Percentiles rank a stretch among this genome's conserved stretches.
phyloP scores from a whole-genome alignment of 148 eudicot species.

The Rhododendron williamsianum region DNA sequence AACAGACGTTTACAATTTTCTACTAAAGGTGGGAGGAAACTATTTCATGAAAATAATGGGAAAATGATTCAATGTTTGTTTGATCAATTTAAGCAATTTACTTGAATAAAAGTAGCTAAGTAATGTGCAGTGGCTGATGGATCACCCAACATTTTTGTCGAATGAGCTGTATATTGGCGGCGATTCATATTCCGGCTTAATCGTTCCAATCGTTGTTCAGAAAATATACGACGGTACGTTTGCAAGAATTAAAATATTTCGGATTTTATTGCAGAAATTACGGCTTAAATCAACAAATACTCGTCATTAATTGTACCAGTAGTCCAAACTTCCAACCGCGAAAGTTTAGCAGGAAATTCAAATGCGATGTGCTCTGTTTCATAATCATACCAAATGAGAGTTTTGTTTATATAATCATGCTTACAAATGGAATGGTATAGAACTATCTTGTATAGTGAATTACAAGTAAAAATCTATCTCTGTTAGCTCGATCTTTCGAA shows the following conservation, averaged over 20 bases:
- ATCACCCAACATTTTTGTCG: constrained; percentile 9
- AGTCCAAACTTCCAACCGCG: too few species aligned
- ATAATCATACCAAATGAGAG: too few species aligned
- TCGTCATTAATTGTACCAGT: too few species aligned
- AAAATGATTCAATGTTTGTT: background rate
- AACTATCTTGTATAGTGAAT: too few species aligned
- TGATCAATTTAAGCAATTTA: background rate
- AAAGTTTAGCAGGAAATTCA: too few species aligned
- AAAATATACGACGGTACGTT: constrained; percentile 10
- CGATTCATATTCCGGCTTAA: constrained; percentile 12
- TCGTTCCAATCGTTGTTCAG: constrained; percentile 7
- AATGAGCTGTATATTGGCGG: constrained; percentile 11
- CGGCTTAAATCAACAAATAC: too few species aligned
- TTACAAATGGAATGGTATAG: too few species aligned
- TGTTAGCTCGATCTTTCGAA: too few species aligned
- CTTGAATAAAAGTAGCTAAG: background rate
- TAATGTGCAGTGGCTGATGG: constrained; percentile 9
- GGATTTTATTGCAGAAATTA: background rate
- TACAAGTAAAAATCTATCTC: too few species aligned
- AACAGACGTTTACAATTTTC: background rate
- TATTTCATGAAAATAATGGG: too few species aligned
- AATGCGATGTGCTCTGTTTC: too few species aligned
- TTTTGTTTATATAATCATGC: too few species aligned
- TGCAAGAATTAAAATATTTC: background rate
- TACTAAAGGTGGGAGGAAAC: constrained; percentile 6